Base-by-base conservation (phyloP, 1,284 basidiomycete species). In the Puccinia coronata region DNA sequence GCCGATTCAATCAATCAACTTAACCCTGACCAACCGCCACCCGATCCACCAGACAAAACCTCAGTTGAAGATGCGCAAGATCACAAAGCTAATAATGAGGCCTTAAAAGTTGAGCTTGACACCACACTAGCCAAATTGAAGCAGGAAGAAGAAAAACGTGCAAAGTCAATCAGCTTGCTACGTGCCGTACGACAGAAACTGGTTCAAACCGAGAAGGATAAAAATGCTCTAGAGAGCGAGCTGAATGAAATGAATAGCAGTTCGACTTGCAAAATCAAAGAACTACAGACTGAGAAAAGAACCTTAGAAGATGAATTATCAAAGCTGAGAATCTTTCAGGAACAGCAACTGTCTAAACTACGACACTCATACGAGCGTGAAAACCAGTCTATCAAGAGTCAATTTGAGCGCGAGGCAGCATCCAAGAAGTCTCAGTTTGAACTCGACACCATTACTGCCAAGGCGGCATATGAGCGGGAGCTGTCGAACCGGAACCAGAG, bases 151-250 rank as follows among this genome's bases (percentile, higher is more conserved):
- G 79, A 80, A 31, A 80, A 80, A 36, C 79, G 79, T n/a, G 59
- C 79, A n/a, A 80, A 80, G 36, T 80, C 79, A 25, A 80, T 80
- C 59, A 73, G 70, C 55, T 59, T 80, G 25, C 31, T 80, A 14
- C 69, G 79, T n/a, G 79, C 79, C 53, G 79, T 80, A 11, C 36
- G 79, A 51, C 79, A 80, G 72, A 80, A 80, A 31, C 49, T 80
- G 8, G 70, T 80, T 2, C 79, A 80, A 36, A 74, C 70, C 12
- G 79, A 80, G 28, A 80, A 80, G 23, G 79, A 80, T 55, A 80
- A 80, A 25, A 36, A 55, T 53, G 47, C 41, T 9, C 11, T 74
- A 9, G 69, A 73, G 49, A 80, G 41, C 31, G 47, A 61, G n/a
- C 36, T 80, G 25, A 67, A 74, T 53, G 49, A 74, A 39, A 23